Evolutionary conservation across 345 rosid genomes (phyloP).

Genomic region (Aethionema arabicum): DNA sequence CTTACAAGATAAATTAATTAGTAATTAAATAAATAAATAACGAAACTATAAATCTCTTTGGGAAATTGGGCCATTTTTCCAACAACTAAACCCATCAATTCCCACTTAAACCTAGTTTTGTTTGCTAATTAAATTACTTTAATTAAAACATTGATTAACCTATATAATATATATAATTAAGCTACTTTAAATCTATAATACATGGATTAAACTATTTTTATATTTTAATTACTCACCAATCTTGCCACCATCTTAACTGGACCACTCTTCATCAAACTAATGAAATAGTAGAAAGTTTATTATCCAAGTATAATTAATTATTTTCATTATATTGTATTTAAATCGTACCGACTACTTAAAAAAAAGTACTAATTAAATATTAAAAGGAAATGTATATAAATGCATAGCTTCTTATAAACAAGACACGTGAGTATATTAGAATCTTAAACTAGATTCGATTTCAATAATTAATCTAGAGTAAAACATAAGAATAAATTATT

Average conservation of each 20-base stretch:
- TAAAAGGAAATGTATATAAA: too few species aligned
- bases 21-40: constrained; percentile 20
- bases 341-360: background rate
- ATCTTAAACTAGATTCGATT: background rate
- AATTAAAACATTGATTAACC: background rate
- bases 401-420: too few species aligned
- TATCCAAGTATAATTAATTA: constrained; percentile 2
- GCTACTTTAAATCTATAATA: background rate
- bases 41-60: constrained; percentile 59
- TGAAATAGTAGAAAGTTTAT: constrained; percentile 25
- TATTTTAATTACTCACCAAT: constrained; percentile 14
- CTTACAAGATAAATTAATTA: background rate
- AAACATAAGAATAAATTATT: too few species aligned
- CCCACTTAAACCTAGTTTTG: constrained; percentile 24
- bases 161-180: background rate
- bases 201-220: constrained; percentile 12
- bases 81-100: constrained; percentile 39
- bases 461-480: too few species aligned
- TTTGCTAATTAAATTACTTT: constrained; percentile 13
- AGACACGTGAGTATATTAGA: background rate
- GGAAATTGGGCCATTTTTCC: constrained; percentile 91
- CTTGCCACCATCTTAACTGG: constrained; percentile 27
- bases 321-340: background rate
- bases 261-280: constrained; percentile 28
- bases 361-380: too few species aligned